Evolutionary conservation across 1,284 basidiomycete genomes (phyloP).

Genomic region (Rhodofomes roseus): DNA sequence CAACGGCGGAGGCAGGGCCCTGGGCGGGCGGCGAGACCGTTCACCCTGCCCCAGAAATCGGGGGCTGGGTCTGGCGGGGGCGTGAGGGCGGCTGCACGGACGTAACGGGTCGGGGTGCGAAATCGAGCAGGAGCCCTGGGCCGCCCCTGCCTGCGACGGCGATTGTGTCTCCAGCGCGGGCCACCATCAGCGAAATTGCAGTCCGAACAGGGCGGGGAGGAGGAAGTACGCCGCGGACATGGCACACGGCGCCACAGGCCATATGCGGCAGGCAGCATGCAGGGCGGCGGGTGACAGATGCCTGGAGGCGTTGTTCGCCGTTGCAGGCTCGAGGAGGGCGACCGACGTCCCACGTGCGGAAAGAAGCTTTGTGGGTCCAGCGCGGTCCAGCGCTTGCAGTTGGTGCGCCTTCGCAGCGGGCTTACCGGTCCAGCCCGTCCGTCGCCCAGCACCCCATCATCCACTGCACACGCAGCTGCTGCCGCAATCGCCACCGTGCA

Average conservation of each 20-base stretch:
- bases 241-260: neutral
- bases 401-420: neutral
- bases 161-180: neutral
- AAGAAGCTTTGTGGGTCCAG: slow-evolving; percentile 4
- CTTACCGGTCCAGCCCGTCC: neutral
- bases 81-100: neutral
- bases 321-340: neutral
- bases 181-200: neutral
- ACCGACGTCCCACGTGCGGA: neutral
- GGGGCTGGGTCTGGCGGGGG: neutral
- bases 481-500: neutral
- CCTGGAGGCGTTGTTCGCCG: neutral
- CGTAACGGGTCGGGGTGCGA: slow-evolving; percentile 2
- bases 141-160: neutral
- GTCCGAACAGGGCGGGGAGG: neutral
- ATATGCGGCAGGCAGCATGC: neutral
- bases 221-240: neutral
- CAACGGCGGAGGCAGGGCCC: neutral
- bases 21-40: neutral
- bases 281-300: neutral
- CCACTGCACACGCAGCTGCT: neutral
- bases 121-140: neutral
- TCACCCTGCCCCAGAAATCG: neutral
- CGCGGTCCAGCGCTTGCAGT: slow-evolving; percentile 3
- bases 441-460: neutral